Evolutionary conservation across 495 filamentous ascomycete species (phyloP), one percentile per base, ranked within the genome.

Genomic region (Podospora sp.): DNA sequence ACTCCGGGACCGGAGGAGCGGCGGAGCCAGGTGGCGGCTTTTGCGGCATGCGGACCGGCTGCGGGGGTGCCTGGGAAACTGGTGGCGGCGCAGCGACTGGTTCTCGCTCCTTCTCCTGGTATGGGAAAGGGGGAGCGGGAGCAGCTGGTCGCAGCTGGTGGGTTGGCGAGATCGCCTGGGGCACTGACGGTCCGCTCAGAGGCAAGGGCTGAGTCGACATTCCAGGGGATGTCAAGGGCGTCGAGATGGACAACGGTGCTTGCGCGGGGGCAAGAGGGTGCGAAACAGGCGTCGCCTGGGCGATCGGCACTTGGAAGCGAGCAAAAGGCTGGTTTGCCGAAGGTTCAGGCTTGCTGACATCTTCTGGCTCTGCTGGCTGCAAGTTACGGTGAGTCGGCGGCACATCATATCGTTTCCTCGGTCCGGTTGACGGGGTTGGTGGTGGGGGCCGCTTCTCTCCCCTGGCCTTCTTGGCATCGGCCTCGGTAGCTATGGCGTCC

Each of bases 381-480:
- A 83, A 68, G 77, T 86, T 56, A 82, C 83, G 69, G 76, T 88
- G 72, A 73, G 77, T 67, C 85, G 87, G 36, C 78, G 86, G 69
- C 21, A 76, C 72, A 61, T 88, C 82, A 52, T 83, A 82, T 49
- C 78, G 73, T 71, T 82, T 84, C 46, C 80, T 75, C 0, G 75
- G 72, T 26, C 77, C 77, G 33, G 73, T 72, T n/a, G 88, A 91
- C 3, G 86, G 85, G 11, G 84, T 81, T 40, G 87, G 86, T 68
- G 92, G 91, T 29, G 90, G 83, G 11, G 89, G 87, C 24, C 89
- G 87, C 64, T 90, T 87, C 75, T 93, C 91, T 33, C 92, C 92
- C 46, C 88, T 80, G 29, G 80, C 72, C 57, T 85, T 89, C 77
- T 88, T 91, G 21, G 81, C 79, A 72, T 97, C 92, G 2, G 93